phyloP scores from a whole-genome alignment of 371 early-diverging fungal species.

The Circinella minor region DNA sequence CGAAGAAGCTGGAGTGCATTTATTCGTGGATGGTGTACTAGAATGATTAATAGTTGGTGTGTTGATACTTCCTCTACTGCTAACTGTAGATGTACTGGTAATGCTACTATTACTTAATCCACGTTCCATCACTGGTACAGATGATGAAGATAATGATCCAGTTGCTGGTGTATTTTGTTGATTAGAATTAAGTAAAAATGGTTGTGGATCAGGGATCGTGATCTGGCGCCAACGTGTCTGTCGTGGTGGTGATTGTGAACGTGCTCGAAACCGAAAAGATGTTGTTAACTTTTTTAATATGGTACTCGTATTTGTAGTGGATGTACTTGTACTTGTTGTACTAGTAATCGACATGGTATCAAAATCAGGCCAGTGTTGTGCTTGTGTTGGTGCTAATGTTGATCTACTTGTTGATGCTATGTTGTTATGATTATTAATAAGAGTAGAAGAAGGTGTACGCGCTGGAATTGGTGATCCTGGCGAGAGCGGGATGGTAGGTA shows the following conservation, averaged over 20 bases:
- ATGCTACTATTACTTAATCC: conserved; percentile 26
- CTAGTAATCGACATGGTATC: conserved; percentile 2
- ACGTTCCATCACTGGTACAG: conserved; percentile 24
- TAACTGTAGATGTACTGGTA: conserved; percentile 18
- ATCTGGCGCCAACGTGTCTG: conserved; percentile 26
- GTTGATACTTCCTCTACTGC: conserved; percentile 13
- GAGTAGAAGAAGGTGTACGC: conserved; percentile 7
- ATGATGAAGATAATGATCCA: not conserved
- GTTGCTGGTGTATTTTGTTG: conserved; percentile 2
- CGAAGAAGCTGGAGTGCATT: conserved; percentile 1
- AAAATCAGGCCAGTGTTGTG: not conserved
- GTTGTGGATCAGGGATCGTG: conserved; percentile 25
- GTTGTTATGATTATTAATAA: not conserved
- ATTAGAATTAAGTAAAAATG: conserved; percentile 10
- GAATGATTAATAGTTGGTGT: conserved; percentile 4
- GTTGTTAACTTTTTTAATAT: conserved; percentile 23
- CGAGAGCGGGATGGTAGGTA: not conserved
- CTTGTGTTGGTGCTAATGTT: not conserved
- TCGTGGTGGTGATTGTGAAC: conserved; percentile 29
- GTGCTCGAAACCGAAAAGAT: conserved; percentile 24
- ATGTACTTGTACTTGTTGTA: not conserved
- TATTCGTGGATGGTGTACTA: not conserved
- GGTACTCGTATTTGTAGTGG: conserved; percentile 2
- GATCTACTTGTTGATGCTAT: not conserved
- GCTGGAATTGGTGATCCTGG: not conserved